Conservation (phyloP, 306 rosid species). For the Quercus robur region DNA sequence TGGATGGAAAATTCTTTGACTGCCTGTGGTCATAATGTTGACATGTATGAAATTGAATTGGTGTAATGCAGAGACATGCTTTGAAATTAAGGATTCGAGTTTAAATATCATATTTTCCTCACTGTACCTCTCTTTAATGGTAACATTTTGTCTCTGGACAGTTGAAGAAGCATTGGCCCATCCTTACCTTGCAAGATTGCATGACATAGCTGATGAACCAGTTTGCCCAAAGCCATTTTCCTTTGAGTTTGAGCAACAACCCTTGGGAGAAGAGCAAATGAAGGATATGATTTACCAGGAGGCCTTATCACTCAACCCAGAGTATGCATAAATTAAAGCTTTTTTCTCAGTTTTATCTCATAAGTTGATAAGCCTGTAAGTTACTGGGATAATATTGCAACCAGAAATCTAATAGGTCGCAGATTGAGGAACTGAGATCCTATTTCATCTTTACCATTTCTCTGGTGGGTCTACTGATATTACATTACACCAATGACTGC, state of each 20-base stretch:
- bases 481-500: slow-evolving; percentile 23
- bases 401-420: neutral
- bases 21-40: neutral
- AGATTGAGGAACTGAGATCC: slow-evolving; percentile 10
- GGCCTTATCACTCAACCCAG: slow-evolving; percentile 79
- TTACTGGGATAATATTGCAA: neutral
- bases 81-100: slow-evolving; percentile 7
- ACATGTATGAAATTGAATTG: neutral
- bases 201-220: slow-evolving; percentile 91
- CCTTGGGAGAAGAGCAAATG: slow-evolving; percentile 82
- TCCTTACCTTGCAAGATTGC: slow-evolving; percentile 94
- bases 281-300: slow-evolving; percentile 92
- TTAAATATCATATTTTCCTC: slow-evolving; percentile 1
- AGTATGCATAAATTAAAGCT: slow-evolving; percentile 41
- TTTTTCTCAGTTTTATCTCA: neutral
- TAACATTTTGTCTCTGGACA: slow-evolving; percentile 27
- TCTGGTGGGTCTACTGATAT: slow-evolving; percentile 21
- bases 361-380: neutral
- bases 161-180: slow-evolving; percentile 96
- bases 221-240: slow-evolving; percentile 69
- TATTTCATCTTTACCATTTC: slow-evolving; percentile 27
- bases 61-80: neutral
- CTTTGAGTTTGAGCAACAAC: slow-evolving; percentile 84
- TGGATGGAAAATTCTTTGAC: neutral
- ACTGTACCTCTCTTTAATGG: slow-evolving; percentile 14